Percentiles rank a stretch among this genome's conserved stretches.
Evolutionary conservation across 1,284 basidiomycete species (phyloP).

Genomic region (Fomitopsis palustris): DNA sequence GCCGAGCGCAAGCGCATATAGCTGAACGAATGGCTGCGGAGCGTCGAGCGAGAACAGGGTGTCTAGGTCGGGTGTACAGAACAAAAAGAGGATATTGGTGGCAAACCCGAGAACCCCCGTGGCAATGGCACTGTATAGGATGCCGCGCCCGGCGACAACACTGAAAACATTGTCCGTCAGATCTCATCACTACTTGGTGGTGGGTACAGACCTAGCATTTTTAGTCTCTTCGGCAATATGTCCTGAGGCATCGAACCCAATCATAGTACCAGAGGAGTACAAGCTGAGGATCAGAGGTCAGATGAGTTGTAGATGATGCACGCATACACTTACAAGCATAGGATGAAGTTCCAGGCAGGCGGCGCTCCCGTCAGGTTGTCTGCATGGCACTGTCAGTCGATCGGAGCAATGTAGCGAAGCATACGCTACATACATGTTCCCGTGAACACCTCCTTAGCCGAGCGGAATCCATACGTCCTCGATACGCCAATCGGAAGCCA

Average conservation of each 20-base stretch:
- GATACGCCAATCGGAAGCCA: slow-evolving; percentile 88
- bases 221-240: slow-evolving; percentile 90
- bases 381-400: slow-evolving; percentile 26
- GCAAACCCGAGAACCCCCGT: slow-evolving; percentile 74
- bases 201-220: slow-evolving; percentile 83
- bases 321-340: slow-evolving; percentile 58
- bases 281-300: slow-evolving; percentile 42
- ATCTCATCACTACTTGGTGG: too few relatives aligned
- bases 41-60: slow-evolving; percentile 69
- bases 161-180: too few relatives aligned
- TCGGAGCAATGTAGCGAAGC: too few relatives aligned
- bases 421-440: slow-evolving; percentile 60
- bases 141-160: slow-evolving; percentile 75
- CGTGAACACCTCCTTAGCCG: slow-evolving; percentile 77
- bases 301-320: not conserved
- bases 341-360: slow-evolving; percentile 82
- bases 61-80: slow-evolving; percentile 79
- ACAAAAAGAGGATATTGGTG: slow-evolving; percentile 78
- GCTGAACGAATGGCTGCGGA: slow-evolving; percentile 84
- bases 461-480: slow-evolving; percentile 79
- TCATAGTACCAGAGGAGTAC: slow-evolving; percentile 80
- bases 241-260: slow-evolving; percentile 85
- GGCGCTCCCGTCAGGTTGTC: slow-evolving; percentile 86
- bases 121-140: slow-evolving; percentile 69
- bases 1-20: slow-evolving; percentile 80